Evolutionary conservation across 176 grass and related monocot species (phyloP), one percentile per base, ranked within the genome.

Genomic region (Triticum dicoccoides): DNA sequence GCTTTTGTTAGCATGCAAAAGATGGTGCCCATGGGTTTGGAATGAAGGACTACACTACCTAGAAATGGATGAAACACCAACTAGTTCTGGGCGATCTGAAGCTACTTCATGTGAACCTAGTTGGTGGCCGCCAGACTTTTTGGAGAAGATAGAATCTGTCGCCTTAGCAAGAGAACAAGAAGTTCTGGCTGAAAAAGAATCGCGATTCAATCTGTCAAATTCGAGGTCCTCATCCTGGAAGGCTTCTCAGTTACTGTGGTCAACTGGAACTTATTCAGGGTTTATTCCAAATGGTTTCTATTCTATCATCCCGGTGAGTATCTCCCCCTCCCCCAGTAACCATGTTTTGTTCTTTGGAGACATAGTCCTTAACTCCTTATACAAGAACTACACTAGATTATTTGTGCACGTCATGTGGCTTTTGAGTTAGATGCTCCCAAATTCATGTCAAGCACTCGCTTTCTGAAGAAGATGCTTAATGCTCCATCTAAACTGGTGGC

Each of bases 211-310:
- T 58, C 80, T 76, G 35, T 63, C 49, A 10, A 80, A 80, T 72
- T 69, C 71, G 73, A 89, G 87, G 88, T 78, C 61, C 44, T 84
- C 85, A 79, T 94, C 90, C 17, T 91, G 82, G 82, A 92, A 87
- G 85, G 92, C 97, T 87, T 96, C 92, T 85, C 94, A 99, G 66
- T 89, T 90, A 82, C 83, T 99, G 83, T 99, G 94, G 97, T 96
- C 94, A 30, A 87, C 87, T 76, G 97, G 97, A 87, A 87, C 88
- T 65, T 96, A 93, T 86, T 91, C 97, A 75, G 90, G 89, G 27
- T 80, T 88, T 35, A 96, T 99, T 80, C 97, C 97, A 20, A 94
- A 99, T 88, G 97, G 94, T 82, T 99, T 99, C 89, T 99, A 94
- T 91, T 99, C 97, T 47, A 93, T 99, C 62, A 96, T 96, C 27